These are phyloP conservation scores for Leucogyrophana mollusca DNA, from an alignment of 768 basidiomycete genomes.

Conservation along the genomic window DNA sequence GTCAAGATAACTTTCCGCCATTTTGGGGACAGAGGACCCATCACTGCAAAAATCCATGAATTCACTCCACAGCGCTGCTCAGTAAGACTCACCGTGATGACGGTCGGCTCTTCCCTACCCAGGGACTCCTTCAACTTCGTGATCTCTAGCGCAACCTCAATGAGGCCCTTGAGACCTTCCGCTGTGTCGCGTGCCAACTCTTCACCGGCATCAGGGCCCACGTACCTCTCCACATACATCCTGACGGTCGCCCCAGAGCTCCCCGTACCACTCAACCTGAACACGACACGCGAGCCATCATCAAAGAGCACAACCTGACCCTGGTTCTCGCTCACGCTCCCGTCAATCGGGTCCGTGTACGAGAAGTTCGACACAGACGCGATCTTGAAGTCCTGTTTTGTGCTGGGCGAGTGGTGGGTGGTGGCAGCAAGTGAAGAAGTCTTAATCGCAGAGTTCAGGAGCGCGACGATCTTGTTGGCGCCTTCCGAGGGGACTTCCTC, in stretches of 20 bases:
- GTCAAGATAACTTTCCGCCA: too few species aligned
- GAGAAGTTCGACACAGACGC: constrained; percentile 81
- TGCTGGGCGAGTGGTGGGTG: constrained; percentile 63
- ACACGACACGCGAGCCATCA: constrained; percentile 93
- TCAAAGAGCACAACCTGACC: constrained; percentile 90
- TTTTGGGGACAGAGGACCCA: too few species aligned
- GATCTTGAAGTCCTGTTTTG: constrained; percentile 73
- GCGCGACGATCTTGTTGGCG: constrained; percentile 80
- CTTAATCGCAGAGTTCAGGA: constrained; percentile 71
- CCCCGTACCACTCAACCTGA: constrained; percentile 94
- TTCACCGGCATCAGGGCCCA: constrained; percentile 64
- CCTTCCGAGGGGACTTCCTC: constrained; percentile 94
- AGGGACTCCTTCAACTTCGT: constrained; percentile 85
- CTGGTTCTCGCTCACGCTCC: constrained; percentile 90
- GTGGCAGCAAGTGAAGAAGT: constrained; percentile 67
- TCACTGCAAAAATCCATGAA: background rate
- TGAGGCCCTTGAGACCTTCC: constrained; percentile 90
- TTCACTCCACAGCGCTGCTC: background rate
- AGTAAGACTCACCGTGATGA: constrained; percentile 76
- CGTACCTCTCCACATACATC: constrained; percentile 94
- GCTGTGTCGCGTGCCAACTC: constrained; percentile 76
- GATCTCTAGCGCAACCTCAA: constrained; percentile 88
- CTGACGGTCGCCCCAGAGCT: constrained; percentile 95
- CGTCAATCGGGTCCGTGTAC: constrained; percentile 98
- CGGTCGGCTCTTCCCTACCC: constrained; percentile 87